These are phyloP conservation scores for Candida xiaguanensis DNA, from an alignment of 805 yeast species.

Conservation along the genomic window DNA sequence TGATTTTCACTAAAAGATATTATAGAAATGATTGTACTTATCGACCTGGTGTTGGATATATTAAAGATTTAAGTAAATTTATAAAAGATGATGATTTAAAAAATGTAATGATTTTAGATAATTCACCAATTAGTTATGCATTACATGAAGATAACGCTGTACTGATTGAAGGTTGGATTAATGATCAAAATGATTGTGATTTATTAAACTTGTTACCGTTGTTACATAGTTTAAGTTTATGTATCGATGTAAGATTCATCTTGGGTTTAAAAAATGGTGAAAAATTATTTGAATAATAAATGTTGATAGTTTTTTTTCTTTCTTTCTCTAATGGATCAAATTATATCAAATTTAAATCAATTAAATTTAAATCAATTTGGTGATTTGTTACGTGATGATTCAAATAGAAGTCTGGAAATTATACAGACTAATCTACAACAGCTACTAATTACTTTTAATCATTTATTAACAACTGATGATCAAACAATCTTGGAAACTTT, in stretches of 20 bases:
- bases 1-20: conserved; percentile 50
- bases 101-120: conserved; percentile 77
- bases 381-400: conserved; percentile 19
- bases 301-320: conserved; percentile 4
- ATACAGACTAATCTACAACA: conserved; percentile 1
- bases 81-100: conserved; percentile 68
- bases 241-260: conserved; percentile 80
- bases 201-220: conserved; percentile 79
- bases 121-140: conserved; percentile 87
- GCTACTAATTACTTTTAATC: conserved; percentile 2
- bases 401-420: conserved; percentile 11
- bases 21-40: conserved; percentile 80
- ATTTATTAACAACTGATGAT: not conserved
- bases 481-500: conserved; percentile 16
- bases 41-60: conserved; percentile 78
- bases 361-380: conserved; percentile 12
- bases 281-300: conserved; percentile 44
- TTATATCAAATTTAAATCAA: not conserved
- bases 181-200: conserved; percentile 89
- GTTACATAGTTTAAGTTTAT: conserved; percentile 66
- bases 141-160: conserved; percentile 85
- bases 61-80: conserved; percentile 44
- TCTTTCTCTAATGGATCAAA: conserved; percentile 1
- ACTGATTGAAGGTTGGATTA: conserved; percentile 96
- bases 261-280: conserved; percentile 76